These are phyloP conservation scores for Lipomyces yarrowii DNA, from an alignment of 1,139 yeast genomes.

Conservation along the genomic window DNA sequence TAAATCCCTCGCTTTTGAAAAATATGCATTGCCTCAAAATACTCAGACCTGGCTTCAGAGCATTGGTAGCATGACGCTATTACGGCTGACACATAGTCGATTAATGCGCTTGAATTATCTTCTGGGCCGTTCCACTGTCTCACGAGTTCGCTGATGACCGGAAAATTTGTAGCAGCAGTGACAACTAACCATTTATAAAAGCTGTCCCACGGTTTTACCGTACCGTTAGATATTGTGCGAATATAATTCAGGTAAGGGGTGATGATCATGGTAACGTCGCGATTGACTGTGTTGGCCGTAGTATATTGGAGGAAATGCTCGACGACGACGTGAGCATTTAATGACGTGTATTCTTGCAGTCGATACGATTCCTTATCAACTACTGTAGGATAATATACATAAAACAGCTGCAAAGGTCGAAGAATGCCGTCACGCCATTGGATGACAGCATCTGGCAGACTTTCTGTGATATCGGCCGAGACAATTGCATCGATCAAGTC, in stretches of 20 bases:
- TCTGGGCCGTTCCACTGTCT: slow-evolving; percentile 22
- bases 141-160: slow-evolving; percentile 11
- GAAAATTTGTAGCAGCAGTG: slow-evolving; percentile 10
- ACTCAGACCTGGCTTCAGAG: slow-evolving; percentile 10
- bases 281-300: slow-evolving; percentile 29
- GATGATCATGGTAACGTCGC: slow-evolving; percentile 35
- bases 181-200: slow-evolving; percentile 20
- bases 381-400: slow-evolving; percentile 9
- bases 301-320: slow-evolving; percentile 28
- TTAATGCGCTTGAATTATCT: neutral
- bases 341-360: slow-evolving; percentile 10
- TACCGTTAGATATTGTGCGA: neutral
- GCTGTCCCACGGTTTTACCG: slow-evolving; percentile 14
- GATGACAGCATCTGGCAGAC: slow-evolving; percentile 13
- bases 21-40: slow-evolving; percentile 25
- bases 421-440: slow-evolving; percentile 25
- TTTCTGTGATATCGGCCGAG: slow-evolving; percentile 1
- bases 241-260: slow-evolving; percentile 35
- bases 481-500: slow-evolving; percentile 13
- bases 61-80: slow-evolving; percentile 25
- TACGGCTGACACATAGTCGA: slow-evolving; percentile 21
- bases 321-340: slow-evolving; percentile 6
- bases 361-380: neutral
- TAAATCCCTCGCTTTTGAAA: slow-evolving; percentile 22
- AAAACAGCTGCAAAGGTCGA: slow-evolving; percentile 11